Conservation (phyloP, 768 basidiomycete species). For the Suillus lakei region DNA sequence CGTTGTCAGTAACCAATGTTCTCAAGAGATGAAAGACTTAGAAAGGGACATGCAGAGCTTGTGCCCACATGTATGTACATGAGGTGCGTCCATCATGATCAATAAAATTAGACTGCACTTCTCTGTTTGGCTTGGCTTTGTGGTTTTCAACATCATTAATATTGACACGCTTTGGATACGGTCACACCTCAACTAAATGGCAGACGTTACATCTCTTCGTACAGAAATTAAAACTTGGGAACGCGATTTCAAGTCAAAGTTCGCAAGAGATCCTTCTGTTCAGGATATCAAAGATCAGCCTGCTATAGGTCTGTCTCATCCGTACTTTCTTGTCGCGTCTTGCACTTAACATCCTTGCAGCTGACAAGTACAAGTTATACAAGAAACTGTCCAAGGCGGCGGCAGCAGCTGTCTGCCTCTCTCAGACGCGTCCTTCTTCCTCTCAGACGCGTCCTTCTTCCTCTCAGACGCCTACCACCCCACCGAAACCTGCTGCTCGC, state of each 20-base stretch:
- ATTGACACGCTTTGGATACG: too few relatives aligned
- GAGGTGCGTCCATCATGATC: neutral
- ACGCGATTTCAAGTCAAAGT: conserved; percentile 58
- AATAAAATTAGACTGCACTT: conserved; percentile 1
- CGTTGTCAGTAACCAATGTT: neutral
- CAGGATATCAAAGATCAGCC: conserved; percentile 72
- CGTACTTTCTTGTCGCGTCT: conserved; percentile 4
- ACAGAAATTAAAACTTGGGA: conserved; percentile 83
- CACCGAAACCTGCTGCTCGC: conserved; percentile 35
- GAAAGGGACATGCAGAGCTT: conserved; percentile 5
- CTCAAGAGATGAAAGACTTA: conserved; percentile 7
- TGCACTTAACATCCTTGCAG: conserved; percentile 42
- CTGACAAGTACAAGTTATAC: conserved; percentile 81
- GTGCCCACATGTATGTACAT: conserved; percentile 1
- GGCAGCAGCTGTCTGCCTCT: conserved; percentile 39
- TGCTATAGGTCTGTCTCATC: conserved; percentile 57
- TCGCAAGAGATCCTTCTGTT: conserved; percentile 65
- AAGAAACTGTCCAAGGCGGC: conserved; percentile 69
- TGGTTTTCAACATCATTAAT: neutral
- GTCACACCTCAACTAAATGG: conserved; percentile 23
- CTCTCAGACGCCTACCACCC: conserved; percentile 35
- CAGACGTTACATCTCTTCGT: conserved; percentile 44
- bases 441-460: conserved; percentile 22
- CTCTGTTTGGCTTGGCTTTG: conserved; percentile 4
- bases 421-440: conserved; percentile 31